Evolutionary conservation across 1,284 basidiomycete genomes (phyloP), one percentile per base, ranked within the genome.

Genomic region (Neotropicomus parvogracilis): DNA sequence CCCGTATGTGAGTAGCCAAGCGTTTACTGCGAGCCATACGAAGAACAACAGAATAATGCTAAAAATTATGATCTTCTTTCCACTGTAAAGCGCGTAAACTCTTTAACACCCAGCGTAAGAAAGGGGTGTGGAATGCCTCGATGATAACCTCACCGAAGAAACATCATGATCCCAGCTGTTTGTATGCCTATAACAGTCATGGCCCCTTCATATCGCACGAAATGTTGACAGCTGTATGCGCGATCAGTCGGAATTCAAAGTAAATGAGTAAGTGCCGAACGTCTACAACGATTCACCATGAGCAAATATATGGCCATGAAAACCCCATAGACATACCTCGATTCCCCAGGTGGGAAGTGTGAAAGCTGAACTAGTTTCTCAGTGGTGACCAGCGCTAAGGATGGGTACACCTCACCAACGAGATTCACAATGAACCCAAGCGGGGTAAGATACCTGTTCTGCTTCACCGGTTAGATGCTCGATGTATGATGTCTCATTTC

Each of bases 401-500:
- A 24, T 12, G 28, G 27, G 8, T 9, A 36, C 6, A 32, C 28
- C 64, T 40, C 45, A 74, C 72, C 73, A 47, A 66, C 67, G 11
- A 73, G 55, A 53, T 75, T 74, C 41, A 74, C 56, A 24, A 72
- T 66, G 54, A 75, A 75, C 0, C 71, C 71, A 3, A 75, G 54
- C 0, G 75, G 72, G 4, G 70, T 73, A 31, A 74, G 53, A 50
- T 76, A 76, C 19, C 73, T 68, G 46, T 72, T 74, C 69, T 72
- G 46, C 31, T 9, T 33, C 24, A 8, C 20, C 7, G 4, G 28
- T 49, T 21, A 40, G 35, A 39, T 20, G 2, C 8, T 8, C 10
- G 9, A 19, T 3, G 19, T 16, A 29, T 24, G 7, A 36, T 33
- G 21, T 4, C 5, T 20, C 6, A 6, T 19, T 40, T 20, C 19